These are phyloP conservation scores for Aspergillus indologenus DNA, from an alignment of 495 filamentous ascomycete genomes.

Conservation along the genomic window DNA sequence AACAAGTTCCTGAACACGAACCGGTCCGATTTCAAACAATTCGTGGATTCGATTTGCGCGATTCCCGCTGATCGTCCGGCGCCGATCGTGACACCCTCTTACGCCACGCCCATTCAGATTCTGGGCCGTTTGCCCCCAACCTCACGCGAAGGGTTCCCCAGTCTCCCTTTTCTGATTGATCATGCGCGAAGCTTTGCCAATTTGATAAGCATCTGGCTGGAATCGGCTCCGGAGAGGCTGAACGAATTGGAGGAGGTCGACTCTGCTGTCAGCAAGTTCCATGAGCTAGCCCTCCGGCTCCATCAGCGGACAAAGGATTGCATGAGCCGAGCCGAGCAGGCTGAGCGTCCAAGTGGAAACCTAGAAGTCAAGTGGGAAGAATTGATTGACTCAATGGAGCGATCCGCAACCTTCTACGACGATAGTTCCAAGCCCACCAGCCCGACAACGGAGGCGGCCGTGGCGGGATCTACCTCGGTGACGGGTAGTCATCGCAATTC, in stretches of 20 bases:
- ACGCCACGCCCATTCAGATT: slow-evolving; percentile 91
- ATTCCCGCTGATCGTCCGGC: slow-evolving; percentile 69
- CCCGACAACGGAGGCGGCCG: slow-evolving; percentile 39
- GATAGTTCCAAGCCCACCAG: slow-evolving; percentile 39
- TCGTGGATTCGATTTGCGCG: slow-evolving; percentile 80
- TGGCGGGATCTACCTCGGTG: slow-evolving; percentile 34
- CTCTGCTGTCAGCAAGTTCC: slow-evolving; percentile 57
- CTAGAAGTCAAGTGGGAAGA: slow-evolving; percentile 69
- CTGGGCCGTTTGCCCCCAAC: slow-evolving; percentile 76
- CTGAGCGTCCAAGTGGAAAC: slow-evolving; percentile 58
- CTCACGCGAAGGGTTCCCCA: slow-evolving; percentile 90
- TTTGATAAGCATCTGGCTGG: slow-evolving; percentile 86
- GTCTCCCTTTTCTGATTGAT: slow-evolving; percentile 91
- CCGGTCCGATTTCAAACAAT: slow-evolving; percentile 70
- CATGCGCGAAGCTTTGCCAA: slow-evolving; percentile 82
- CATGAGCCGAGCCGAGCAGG: slow-evolving; percentile 66
- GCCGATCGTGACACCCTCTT: slow-evolving; percentile 72
- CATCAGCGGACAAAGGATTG: slow-evolving; percentile 72
- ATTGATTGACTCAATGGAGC: slow-evolving; percentile 64
- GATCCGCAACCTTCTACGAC: slow-evolving; percentile 49
- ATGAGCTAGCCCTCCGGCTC: slow-evolving; percentile 67
- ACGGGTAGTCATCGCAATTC: slow-evolving; percentile 41
- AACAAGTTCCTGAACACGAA: slow-evolving; percentile 60
- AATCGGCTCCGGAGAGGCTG: slow-evolving; percentile 44
- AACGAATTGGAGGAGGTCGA: slow-evolving; percentile 40